Base-by-base conservation (phyloP, 345 rosid genomes). In the Camelina neglecta region DNA sequence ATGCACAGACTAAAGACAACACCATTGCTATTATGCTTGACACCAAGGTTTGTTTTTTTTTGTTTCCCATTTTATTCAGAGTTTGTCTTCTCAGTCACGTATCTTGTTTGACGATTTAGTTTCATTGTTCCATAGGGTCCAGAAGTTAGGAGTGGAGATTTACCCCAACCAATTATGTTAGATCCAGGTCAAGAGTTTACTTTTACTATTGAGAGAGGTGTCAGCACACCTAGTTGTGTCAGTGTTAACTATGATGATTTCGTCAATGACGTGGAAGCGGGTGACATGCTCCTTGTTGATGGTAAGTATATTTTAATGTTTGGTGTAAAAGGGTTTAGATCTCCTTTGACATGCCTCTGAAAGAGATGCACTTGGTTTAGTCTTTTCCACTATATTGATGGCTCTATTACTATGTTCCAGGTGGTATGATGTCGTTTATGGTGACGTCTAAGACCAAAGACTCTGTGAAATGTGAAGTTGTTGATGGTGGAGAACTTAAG, bases 401-500 rank as follows among this genome's bases (percentile, higher is more conserved):
- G 75, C 31, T 76, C n/a, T 73, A 33, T 58, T 50, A 69, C 74
- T 65, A 36, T 75, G 60, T 53, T 76, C 6, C 66, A 95, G 99
- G 99, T 81, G 99, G 99, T 76, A 95, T 95, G 99, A 92, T 95
- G 99, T 92, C 99, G 5, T 81, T 95, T 18, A 12, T 51, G 82
- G 99, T 95, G 80, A 92, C 84, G 85, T 92, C 94, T 39, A 95
- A 90, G 87, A 95, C 98, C 5, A 90, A 89, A 79, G 98, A 95
- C 84, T 92, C 93, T 4, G 99, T 95, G 67, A 87, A 81, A 79
- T 92, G 98, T 84, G 96, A 88, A 81, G 99, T 90, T 75, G 82
- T 95, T 77, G 98, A 95, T 85, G 98, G 99, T 78, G 98, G 98
- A 81, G 99, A 92, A 85, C 93, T 95, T 26, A 95, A 92, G 88